Evolutionary conservation across 176 grass and related monocot species (phyloP), one percentile per base, ranked within the genome.

Genomic region (Paspalum notatum): DNA sequence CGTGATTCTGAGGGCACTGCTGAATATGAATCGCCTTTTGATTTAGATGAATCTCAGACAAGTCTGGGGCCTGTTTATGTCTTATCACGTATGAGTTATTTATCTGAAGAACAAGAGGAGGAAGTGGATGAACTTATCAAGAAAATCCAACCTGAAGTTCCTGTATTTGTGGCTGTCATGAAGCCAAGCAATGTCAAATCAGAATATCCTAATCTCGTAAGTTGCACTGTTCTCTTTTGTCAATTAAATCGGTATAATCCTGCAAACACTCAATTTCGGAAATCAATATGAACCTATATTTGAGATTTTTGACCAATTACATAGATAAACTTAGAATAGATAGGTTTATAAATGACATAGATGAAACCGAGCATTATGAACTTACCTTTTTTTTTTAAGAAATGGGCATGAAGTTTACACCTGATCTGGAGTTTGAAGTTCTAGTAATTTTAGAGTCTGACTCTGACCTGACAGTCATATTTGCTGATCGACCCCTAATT

Each of bases 111-210:
- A 63, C 24, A 61, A 25, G 21, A 67, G 10, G 18, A 44, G 12
- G 55, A 20, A 63, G 24, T 87, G 54, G 4, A 4, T 53, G 57
- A 46, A 3, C 17, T 82, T 76, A 32, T 77, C 54, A 46, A 54
- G 37, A 17, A 82, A 39, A 51, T 68, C 37, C 66, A 37, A 68
- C 72, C 79, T 76, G 54, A 55, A 72, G 72, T 37, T 45, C 0
- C 49, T 27, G 66, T 64, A 0, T 83, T 78, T 62, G 85, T 87
- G n/a, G 40, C 73, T 49, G 17, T 72, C 21, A 89, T 87, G 44
- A 85, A 38, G 45, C 75, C 72, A 13, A 15, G 24, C 64, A 47
- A 63, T 83, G 15, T 66, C 32, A 54, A 20, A 17, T 43, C 55
- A 27, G 5, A 6, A 14, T 4, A 63, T 2, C 78, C 61, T 69